Evolutionary conservation across 2,329 filamentous ascomycete species (phyloP).

Genomic region (Lizonia empirigonia): DNA sequence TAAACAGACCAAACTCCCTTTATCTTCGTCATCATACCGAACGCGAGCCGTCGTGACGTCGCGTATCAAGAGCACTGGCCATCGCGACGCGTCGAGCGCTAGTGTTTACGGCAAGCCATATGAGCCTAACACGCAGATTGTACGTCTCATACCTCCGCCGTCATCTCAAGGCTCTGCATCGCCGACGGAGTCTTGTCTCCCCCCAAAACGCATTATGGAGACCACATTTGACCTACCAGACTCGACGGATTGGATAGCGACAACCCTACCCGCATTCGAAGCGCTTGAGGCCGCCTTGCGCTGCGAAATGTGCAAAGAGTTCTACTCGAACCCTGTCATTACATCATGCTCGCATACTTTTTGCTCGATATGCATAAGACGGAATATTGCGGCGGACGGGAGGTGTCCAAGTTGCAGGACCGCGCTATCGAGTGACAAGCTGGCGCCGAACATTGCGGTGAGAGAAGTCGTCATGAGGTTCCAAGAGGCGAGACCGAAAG

Average conservation of each 20-base stretch:
- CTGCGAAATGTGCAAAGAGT: conserved; percentile 98
- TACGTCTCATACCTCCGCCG: conserved; percentile 14
- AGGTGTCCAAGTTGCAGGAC: conserved; percentile 86
- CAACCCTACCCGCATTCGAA: conserved; percentile 68
- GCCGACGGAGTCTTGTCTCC: not conserved
- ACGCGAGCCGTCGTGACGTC: conserved; percentile 7
- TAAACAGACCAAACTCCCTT: not conserved
- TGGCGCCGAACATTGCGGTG: conserved; percentile 83
- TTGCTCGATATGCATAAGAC: conserved; percentile 92
- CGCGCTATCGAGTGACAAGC: conserved; percentile 78
- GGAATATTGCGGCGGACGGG: conserved; percentile 79
- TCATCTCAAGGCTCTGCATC: conserved; percentile 12
- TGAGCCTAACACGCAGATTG: conserved; percentile 7
- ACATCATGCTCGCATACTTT: conserved; percentile 96
- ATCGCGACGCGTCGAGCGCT: conserved; percentile 18
- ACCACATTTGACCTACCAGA: conserved; percentile 62
- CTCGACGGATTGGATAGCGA: conserved; percentile 83
- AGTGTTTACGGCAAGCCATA: conserved; percentile 18
- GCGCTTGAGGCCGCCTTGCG: conserved; percentile 83
- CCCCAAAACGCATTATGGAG: conserved; percentile 33
- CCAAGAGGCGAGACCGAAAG: conserved; percentile 63
- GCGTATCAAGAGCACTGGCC: conserved; percentile 2
- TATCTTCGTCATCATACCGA: not conserved
- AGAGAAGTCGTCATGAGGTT: conserved; percentile 86
- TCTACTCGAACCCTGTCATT: conserved; percentile 92